Conservation (phyloP, 1,284 basidiomycete species). For the Entoloma clypeatum region DNA sequence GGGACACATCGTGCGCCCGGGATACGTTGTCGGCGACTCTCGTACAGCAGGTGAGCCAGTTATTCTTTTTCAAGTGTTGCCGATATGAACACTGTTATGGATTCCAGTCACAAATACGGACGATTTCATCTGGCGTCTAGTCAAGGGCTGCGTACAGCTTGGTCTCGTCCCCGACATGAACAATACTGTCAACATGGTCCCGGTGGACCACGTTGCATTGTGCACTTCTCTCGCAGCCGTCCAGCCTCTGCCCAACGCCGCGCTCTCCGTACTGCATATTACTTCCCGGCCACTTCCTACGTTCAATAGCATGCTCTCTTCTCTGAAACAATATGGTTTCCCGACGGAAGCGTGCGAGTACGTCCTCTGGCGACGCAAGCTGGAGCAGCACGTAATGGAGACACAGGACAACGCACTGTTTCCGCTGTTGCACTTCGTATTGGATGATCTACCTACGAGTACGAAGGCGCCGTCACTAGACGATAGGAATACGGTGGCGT, state of each 20-base stretch:
- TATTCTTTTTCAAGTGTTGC: constrained; percentile 3
- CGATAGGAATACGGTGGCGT: constrained; percentile 74
- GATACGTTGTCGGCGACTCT: constrained; percentile 96
- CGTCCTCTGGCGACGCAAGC: constrained; percentile 84
- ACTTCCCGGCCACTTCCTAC: constrained; percentile 85
- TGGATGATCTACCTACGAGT: constrained; percentile 95
- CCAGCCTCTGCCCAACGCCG: constrained; percentile 44
- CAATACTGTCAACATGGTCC: constrained; percentile 98
- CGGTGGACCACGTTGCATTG: constrained; percentile 94
- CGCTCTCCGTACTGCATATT: constrained; percentile 81
- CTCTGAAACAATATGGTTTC: constrained; percentile 82
- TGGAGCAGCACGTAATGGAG: constrained; percentile 95
- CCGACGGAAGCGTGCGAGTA: constrained; percentile 80
- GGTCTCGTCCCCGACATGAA: constrained; percentile 96
- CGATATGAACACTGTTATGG: constrained; percentile 14
- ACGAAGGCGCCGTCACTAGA: constrained; percentile 94
- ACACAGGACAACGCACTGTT: constrained; percentile 95
- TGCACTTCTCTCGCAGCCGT: constrained; percentile 74
- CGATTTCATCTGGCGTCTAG: constrained; percentile 97
- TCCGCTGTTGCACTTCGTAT: constrained; percentile 94
- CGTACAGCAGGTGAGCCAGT: constrained; percentile 66
- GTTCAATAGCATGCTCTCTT: constrained; percentile 85
- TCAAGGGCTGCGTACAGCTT: constrained; percentile 96
- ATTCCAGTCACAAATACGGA: constrained; percentile 92
- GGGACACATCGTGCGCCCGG: constrained; percentile 90